Evolutionary conservation across 805 yeast genomes (phyloP).

Genomic region (Pichia paraexigua): DNA sequence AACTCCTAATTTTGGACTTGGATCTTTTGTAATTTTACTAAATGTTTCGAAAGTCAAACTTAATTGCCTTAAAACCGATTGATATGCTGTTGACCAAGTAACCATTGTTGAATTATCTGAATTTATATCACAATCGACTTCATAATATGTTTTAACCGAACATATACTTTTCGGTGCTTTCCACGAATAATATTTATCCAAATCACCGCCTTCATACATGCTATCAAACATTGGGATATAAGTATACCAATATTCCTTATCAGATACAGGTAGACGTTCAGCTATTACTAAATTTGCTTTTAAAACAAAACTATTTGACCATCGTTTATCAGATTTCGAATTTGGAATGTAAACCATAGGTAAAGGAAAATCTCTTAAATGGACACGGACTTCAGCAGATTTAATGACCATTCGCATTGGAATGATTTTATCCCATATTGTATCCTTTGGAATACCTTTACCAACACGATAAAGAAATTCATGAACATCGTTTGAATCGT

Average conservation of each 20-base stretch:
- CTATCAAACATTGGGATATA: conserved; percentile 53
- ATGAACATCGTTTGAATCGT: conserved; percentile 37
- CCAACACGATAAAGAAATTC: conserved; percentile 66
- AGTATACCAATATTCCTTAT: conserved; percentile 49
- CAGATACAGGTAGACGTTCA: conserved; percentile 49
- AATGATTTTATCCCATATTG: conserved; percentile 56
- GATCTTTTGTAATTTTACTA: conserved; percentile 85
- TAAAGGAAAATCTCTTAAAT: conserved; percentile 77
- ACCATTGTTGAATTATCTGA: conserved; percentile 55
- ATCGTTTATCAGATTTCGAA: conserved; percentile 6
- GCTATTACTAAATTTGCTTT: conserved; percentile 61
- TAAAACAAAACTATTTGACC: conserved; percentile 12
- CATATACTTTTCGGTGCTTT: conserved; percentile 70
- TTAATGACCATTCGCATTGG: conserved; percentile 55
- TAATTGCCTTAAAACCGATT: conserved; percentile 74
- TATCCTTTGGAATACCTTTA: conserved; percentile 71
- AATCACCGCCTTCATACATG: conserved; percentile 27
- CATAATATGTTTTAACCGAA: conserved; percentile 63
- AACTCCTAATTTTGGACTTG: conserved; percentile 75
- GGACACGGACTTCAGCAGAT: conserved; percentile 57
- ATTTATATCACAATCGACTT: conserved; percentile 45
- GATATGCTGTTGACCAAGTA: conserved; percentile 80
- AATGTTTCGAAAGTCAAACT: conserved; percentile 74
- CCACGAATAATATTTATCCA: conserved; percentile 42
- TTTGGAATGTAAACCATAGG: conserved; percentile 71